Percentiles rank a stretch among this genome's conserved stretches.
Evolutionary conservation across 345 rosid genomes (phyloP).

Genomic region (Syzygium jambos): DNA sequence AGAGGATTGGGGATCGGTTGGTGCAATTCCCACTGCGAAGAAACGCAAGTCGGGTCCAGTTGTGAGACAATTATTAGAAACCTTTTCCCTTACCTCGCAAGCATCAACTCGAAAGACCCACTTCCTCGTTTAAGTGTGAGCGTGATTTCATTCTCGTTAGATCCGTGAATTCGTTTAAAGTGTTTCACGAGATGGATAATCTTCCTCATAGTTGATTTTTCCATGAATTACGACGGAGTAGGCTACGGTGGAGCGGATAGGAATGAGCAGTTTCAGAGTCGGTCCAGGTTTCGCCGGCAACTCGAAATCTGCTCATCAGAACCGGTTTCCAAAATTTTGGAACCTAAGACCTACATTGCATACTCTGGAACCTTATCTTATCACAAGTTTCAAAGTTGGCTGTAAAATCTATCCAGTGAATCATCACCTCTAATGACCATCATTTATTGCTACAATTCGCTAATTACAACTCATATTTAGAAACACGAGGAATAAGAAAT

Average conservation of each 20-base stretch:
- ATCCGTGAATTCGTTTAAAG: background rate
- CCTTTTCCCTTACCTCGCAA: background rate
- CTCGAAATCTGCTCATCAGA: too few relatives aligned
- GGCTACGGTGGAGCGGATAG: background rate
- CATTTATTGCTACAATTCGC: too few relatives aligned
- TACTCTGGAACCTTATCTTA: too few relatives aligned
- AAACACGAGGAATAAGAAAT: too few relatives aligned
- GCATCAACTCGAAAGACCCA: background rate
- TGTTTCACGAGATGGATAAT: background rate
- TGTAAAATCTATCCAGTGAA: too few relatives aligned
- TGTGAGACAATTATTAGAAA: background rate
- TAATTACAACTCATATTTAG: too few relatives aligned
- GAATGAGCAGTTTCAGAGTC: too few relatives aligned
- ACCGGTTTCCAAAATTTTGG: too few relatives aligned
- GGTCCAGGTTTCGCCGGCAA: too few relatives aligned
- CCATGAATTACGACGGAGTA: background rate
- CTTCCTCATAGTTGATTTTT: background rate
- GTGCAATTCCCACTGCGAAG: background rate
- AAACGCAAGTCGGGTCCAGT: background rate
- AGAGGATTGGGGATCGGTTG: background rate
- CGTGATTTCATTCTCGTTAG: background rate
- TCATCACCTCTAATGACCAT: too few relatives aligned
- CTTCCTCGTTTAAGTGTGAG: background rate
- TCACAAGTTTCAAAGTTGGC: too few relatives aligned
- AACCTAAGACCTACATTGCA: too few relatives aligned